These are phyloP conservation scores for Yamadazyma tumulicola DNA, from an alignment of 805 yeast genomes.

Conservation along the genomic window DNA sequence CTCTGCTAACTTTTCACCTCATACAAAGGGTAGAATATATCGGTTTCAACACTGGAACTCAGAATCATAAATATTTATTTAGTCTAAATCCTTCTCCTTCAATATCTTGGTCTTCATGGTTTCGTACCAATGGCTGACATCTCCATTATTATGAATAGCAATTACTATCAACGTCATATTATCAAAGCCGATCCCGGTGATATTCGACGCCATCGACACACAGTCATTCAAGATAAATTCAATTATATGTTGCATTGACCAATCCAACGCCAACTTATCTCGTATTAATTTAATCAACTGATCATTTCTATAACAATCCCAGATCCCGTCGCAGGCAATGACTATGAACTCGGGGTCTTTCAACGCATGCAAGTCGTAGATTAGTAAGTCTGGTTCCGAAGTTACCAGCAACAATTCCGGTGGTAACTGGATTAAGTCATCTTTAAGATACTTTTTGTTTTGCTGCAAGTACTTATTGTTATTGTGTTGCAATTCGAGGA, in stretches of 20 bases:
- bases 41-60: too few species aligned
- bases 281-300: slow-evolving; percentile 53
- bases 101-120: slow-evolving; percentile 42
- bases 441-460: slow-evolving; percentile 18
- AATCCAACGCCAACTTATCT: slow-evolving; percentile 54
- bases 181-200: slow-evolving; percentile 78
- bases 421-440: slow-evolving; percentile 33
- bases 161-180: slow-evolving; percentile 76
- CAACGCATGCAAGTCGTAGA: slow-evolving; percentile 27
- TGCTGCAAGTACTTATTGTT: slow-evolving; percentile 30
- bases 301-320: slow-evolving; percentile 52
- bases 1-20: too few species aligned
- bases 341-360: slow-evolving; percentile 35
- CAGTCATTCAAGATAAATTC: slow-evolving; percentile 63
- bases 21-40: too few species aligned
- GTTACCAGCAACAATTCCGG: slow-evolving; percentile 43
- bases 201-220: slow-evolving; percentile 64
- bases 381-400: slow-evolving; percentile 41
- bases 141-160: slow-evolving; percentile 48
- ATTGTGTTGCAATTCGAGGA: slow-evolving; percentile 21
- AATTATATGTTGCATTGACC: slow-evolving; percentile 55
- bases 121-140: slow-evolving; percentile 56
- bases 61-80: too few species aligned
- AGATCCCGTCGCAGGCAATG: slow-evolving; percentile 45
- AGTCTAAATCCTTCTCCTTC: slow-evolving; percentile 17